Evolutionary conservation across 2,329 filamentous ascomycete genomes (phyloP).

Genomic region (Pestalotiopsis sp.): DNA sequence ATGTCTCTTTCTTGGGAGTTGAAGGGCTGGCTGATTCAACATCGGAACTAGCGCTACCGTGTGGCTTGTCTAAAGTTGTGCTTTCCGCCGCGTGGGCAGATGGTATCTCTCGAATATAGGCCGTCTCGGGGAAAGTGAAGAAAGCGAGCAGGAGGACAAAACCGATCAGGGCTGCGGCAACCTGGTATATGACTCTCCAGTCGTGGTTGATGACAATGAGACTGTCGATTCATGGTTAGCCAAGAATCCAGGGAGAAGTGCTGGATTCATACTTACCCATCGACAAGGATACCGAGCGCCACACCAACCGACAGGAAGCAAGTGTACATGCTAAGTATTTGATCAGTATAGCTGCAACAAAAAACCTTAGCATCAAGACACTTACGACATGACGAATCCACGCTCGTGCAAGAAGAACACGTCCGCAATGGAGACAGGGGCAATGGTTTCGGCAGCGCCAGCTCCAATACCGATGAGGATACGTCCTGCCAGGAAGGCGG

Average conservation of each 20-base stretch:
- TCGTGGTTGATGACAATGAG: constrained; percentile 49
- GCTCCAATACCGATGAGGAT: constrained; percentile 56
- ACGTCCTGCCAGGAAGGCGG: constrained; percentile 45
- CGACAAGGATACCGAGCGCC: constrained; percentile 44
- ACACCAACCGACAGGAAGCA: constrained; percentile 44
- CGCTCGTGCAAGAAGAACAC: constrained; percentile 61
- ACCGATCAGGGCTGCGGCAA: constrained; percentile 52
- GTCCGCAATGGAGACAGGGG: constrained; percentile 37
- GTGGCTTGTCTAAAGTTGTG: neutral
- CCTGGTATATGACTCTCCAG: constrained; percentile 56
- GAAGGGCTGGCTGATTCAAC: constrained; percentile 14
- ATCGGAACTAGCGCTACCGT: constrained; percentile 21
- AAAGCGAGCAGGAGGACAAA: constrained; percentile 48
- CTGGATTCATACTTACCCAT: constrained; percentile 31
- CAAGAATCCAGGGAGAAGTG: no score
- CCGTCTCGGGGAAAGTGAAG: constrained; percentile 59
- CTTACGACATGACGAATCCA: constrained; percentile 51
- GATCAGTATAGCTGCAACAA: neutral
- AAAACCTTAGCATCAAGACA: constrained; percentile 4
- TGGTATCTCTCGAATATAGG: constrained; percentile 39
- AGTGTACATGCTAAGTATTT: constrained; percentile 33
- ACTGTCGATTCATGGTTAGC: constrained; percentile 22
- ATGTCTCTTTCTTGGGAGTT: constrained; percentile 26
- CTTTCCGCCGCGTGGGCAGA: constrained; percentile 11
- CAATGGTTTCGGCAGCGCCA: constrained; percentile 54